phyloP scores from a whole-genome alignment of 805 yeast species.

The Kuraishia cidri region DNA sequence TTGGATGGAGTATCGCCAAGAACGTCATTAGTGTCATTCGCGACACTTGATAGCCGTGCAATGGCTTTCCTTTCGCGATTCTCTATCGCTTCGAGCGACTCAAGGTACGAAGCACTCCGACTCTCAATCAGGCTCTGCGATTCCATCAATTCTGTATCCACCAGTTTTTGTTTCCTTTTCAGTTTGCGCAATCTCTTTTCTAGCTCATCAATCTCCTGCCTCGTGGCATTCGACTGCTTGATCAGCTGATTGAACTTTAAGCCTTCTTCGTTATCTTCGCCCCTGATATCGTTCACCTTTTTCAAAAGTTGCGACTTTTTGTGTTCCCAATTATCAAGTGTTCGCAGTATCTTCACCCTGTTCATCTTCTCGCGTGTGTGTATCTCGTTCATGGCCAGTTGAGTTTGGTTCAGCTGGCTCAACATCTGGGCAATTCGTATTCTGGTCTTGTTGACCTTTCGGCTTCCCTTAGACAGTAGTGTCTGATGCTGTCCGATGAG shows the following conservation, averaged over 20 bases:
- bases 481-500: slow-evolving; percentile 16
- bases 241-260: slow-evolving; percentile 25
- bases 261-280: slow-evolving; percentile 31
- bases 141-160: slow-evolving; percentile 29
- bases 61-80: slow-evolving; percentile 5
- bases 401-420: slow-evolving; percentile 29
- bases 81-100: slow-evolving; percentile 16
- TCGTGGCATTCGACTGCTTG: slow-evolving; percentile 21
- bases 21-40: neutral
- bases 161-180: slow-evolving; percentile 21
- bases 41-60: slow-evolving; percentile 2
- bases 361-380: slow-evolving; percentile 26
- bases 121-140: slow-evolving; percentile 44
- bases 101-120: slow-evolving; percentile 32
- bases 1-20: neutral
- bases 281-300: slow-evolving; percentile 28
- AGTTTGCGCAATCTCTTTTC: slow-evolving; percentile 24
- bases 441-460: slow-evolving; percentile 20
- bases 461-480: slow-evolving; percentile 24
- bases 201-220: slow-evolving; percentile 26
- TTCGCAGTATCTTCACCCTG: slow-evolving; percentile 16
- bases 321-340: slow-evolving; percentile 30
- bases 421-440: slow-evolving; percentile 17
- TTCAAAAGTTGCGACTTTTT: slow-evolving; percentile 22
- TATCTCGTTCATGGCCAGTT: slow-evolving; percentile 35